Conservation (phyloP, 2,329 filamentous ascomycete genomes). For the Aspergillus udagawae region DNA sequence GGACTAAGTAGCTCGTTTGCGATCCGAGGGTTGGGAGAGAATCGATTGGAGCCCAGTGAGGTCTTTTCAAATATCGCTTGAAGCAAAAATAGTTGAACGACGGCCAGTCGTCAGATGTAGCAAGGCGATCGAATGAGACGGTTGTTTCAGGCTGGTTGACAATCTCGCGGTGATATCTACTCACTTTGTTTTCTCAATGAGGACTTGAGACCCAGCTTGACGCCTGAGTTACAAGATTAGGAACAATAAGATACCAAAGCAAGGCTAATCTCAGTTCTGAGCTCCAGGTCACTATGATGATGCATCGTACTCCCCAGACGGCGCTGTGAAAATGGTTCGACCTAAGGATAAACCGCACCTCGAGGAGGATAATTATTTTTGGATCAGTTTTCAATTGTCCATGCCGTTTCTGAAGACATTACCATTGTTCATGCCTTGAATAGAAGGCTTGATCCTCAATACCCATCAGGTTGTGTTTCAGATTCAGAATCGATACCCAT, state of each 20-base stretch:
- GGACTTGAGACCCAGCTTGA: neutral
- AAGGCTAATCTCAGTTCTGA: neutral
- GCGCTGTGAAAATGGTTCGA: neutral
- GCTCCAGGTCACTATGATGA: no score
- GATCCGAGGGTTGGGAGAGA: neutral
- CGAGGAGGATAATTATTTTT: neutral
- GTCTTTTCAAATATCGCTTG: neutral
- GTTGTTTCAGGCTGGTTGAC: neutral
- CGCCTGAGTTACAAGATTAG: neutral
- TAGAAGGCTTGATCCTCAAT: neutral
- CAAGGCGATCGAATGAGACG: neutral
- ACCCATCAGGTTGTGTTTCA: neutral
- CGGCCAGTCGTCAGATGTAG: constrained; percentile 1
- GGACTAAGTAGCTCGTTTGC: neutral
- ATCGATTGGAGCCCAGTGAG: neutral
- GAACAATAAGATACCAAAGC: neutral
- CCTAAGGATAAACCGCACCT: neutral
- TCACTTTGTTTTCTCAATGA: neutral
- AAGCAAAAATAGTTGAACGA: neutral
- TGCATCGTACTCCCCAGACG: neutral
- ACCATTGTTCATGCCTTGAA: neutral
- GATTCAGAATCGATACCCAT: neutral
- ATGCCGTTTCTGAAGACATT: neutral
- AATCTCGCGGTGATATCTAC: neutral
- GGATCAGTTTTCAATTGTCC: neutral